These are phyloP conservation scores for Posidonia oceanica DNA, from an alignment of 116 monocot genomes.

Conservation along the genomic window DNA sequence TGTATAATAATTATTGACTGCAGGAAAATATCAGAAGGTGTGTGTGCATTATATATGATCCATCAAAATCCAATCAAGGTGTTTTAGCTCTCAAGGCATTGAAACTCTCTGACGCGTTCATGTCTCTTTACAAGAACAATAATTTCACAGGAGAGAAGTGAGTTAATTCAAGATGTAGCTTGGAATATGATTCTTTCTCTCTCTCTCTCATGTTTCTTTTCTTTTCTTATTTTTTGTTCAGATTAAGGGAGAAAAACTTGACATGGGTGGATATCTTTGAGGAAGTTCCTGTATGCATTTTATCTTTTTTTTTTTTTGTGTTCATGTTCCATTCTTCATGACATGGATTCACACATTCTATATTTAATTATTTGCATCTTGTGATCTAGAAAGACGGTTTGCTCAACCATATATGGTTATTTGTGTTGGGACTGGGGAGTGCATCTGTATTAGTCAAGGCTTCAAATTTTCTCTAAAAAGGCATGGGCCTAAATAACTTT, in stretches of 20 bases:
- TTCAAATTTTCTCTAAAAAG: too few species aligned
- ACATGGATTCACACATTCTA: not conserved
- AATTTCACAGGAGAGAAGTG: conserved; percentile 90
- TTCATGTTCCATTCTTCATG: not conserved
- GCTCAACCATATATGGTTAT: too few species aligned
- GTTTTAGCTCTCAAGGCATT: conserved; percentile 81
- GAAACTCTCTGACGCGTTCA: conserved; percentile 82
- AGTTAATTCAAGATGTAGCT: not conserved
- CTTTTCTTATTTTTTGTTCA: conserved; percentile 14
- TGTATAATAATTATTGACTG: not conserved
- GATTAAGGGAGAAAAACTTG: conserved; percentile 84
- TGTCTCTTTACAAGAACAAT: conserved; percentile 81
- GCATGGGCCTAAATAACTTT: not conserved
- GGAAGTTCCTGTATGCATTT: conserved; percentile 70
- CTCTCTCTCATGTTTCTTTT: not conserved
- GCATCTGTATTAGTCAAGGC: too few species aligned
- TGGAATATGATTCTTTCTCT: not conserved
- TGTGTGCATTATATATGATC: conserved; percentile 94
- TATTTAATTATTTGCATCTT: too few species aligned
- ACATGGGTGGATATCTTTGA: conserved; percentile 98
- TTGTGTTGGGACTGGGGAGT: too few species aligned
- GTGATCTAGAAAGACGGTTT: too few species aligned
- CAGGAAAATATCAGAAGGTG: conserved; percentile 95
- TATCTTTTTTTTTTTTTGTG: not conserved
- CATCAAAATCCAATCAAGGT: conserved; percentile 83